Percentiles rank a stretch among this genome's conserved stretches.
Evolutionary conservation across 2,329 filamentous ascomycete species (phyloP).

Genomic region (Neofusicoccum laricinum): DNA sequence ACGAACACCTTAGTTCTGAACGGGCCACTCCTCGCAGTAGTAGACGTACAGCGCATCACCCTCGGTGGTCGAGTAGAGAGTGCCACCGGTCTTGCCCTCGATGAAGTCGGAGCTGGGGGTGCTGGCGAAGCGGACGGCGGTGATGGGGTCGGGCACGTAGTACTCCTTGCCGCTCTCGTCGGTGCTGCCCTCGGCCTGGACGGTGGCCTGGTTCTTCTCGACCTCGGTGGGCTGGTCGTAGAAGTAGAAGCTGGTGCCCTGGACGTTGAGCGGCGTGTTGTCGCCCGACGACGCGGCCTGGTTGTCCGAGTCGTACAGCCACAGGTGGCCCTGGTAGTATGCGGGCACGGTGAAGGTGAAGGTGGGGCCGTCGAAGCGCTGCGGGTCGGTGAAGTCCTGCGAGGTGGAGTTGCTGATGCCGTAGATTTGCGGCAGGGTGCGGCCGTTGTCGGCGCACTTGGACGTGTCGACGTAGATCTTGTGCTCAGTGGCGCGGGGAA

Average conservation of each 20-base stretch:
- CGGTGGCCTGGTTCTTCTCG: not conserved
- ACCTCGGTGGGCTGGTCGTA: constrained; percentile 8
- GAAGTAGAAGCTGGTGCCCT: constrained; percentile 1
- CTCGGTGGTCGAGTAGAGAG: not conserved
- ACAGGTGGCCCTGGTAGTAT: constrained; percentile 13
- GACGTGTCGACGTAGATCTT: constrained; percentile 12
- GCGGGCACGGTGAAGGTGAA: constrained; percentile 12
- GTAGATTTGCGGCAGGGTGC: constrained; percentile 2
- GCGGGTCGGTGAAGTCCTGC: not conserved
- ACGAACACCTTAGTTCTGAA: not conserved
- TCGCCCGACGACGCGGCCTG: constrained; percentile 2
- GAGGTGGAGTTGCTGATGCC: constrained; percentile 8
- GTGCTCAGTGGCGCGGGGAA: constrained; percentile 7
- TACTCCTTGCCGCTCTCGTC: not conserved
- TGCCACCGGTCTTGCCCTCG: constrained; percentile 6
- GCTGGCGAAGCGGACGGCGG: constrained; percentile 3
- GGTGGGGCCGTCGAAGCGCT: constrained; percentile 11
- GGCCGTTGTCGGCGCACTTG: not conserved
- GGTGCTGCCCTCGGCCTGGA: not conserved
- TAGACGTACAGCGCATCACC: constrained; percentile 10
- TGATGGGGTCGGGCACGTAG: not conserved
- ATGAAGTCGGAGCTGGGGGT: constrained; percentile 2
- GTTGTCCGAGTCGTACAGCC: constrained; percentile 10
- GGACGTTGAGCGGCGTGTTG: constrained; percentile 6
- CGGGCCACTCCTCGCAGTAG: constrained; percentile 11